Evolutionary conservation across 176 grass and related monocot genomes (phyloP).

Genomic region (Luzula sylvatica): DNA sequence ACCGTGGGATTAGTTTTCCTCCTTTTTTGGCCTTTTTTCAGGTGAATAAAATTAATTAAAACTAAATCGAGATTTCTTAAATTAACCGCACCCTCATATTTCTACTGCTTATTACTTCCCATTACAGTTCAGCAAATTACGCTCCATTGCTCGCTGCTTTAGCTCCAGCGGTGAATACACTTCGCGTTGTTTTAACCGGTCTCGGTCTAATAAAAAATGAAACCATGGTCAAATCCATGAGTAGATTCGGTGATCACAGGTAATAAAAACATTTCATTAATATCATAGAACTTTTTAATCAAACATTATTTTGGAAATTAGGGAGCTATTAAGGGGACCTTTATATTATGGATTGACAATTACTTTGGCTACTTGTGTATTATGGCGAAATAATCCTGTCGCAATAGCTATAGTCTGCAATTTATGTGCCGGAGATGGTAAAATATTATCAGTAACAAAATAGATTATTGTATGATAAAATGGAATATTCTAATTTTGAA

Average conservation of each 20-base stretch:
- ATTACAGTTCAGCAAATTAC: slow-evolving; percentile 35
- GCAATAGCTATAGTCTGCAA: slow-evolving; percentile 75
- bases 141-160: slow-evolving; percentile 56
- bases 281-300: slow-evolving; percentile 2
- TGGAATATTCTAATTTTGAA: slow-evolving; percentile 1
- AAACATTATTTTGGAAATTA: slow-evolving; percentile 6
- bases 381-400: slow-evolving; percentile 75
- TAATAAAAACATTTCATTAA: slow-evolving; percentile 15
- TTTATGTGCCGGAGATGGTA: slow-evolving; percentile 77
- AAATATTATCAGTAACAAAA: not conserved
- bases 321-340: slow-evolving; percentile 80
- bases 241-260: slow-evolving; percentile 60
- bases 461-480: not conserved
- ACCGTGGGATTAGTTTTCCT: slow-evolving; percentile 48
- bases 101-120: not conserved
- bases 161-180: slow-evolving; percentile 36
- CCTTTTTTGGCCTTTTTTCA: slow-evolving; percentile 77
- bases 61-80: not conserved
- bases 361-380: slow-evolving; percentile 48
- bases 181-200: slow-evolving; percentile 67
- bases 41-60: slow-evolving; percentile 42
- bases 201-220: slow-evolving; percentile 70
- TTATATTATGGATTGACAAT: slow-evolving; percentile 69
- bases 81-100: not conserved
- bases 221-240: slow-evolving; percentile 72